Evolutionary conservation across 371 early-diverging fungal genomes (phyloP), one percentile per base, ranked within the genome.

Genomic region (Syncephalastrum contaminatum): DNA sequence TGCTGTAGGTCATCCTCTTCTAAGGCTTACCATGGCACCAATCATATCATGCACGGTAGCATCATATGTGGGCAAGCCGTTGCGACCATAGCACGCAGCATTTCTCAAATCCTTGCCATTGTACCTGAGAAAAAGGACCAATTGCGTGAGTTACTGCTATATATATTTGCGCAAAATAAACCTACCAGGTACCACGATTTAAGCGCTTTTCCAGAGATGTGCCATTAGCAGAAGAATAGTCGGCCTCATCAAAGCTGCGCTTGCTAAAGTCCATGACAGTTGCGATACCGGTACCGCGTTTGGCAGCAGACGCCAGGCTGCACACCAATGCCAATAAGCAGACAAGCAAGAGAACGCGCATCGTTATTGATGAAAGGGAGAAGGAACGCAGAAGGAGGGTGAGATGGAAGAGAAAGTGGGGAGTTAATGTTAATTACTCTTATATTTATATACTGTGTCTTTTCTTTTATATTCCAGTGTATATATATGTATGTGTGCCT

Each of bases 221-320:
- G 36, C 36, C 12, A 12, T 30, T 30, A 1, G n/a, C n/a, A n/a
- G 36, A 30, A 8, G 36, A 30, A 10, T 30, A 30, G 36, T 30
- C 36, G 36, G 0, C 36, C 36, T 30, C 36, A 30, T 30, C 36
- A 10, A 30, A 30, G 36, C 36, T 30, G 36, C 36, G 36, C 10
- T 70, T 64, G 22, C 53, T 51, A 18, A 70, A 63, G 0, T 24
- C 42, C 72, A 75, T 72, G 30, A 75, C 14, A 16, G 63, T 64
- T 48, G 74, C 75, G 18, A 67, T n/a, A 51, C 74, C 75, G 36
- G 36, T 30, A 30, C 36, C 36, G 10, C 36, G 36, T 30, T 30
- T 30, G 36, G 36, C 36, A 30, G 36, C 36, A 30, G 36, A 30
- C 36, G 10, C 36, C 36, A 30, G 36, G 36, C 36, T 10, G 36